Percentiles rank a stretch among this genome's conserved stretches.
phyloP scores from a whole-genome alignment of 148 eudicot species.

The Rhododendron henanense region DNA sequence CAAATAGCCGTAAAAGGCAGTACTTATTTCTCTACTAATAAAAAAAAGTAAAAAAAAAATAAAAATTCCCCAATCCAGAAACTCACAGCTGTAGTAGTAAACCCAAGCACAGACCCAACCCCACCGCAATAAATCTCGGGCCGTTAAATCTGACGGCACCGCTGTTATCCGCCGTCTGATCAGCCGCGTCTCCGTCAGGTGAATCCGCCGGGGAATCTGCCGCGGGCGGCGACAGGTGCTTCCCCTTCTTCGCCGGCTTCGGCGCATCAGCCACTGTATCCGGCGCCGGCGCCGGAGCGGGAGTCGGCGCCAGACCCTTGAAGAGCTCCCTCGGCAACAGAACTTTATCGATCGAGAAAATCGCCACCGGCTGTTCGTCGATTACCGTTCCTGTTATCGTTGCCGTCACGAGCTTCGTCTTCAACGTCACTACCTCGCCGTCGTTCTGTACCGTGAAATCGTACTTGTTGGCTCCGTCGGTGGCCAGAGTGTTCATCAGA shows the following conservation, averaged over 20 bases:
- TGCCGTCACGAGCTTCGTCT: slow-evolving; percentile 55
- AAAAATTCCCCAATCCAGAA: neutral
- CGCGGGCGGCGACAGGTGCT: slow-evolving; percentile 42
- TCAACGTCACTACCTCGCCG: slow-evolving; percentile 63
- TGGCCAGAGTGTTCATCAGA: slow-evolving; percentile 58
- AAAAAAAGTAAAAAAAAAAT: no score
- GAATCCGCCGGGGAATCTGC: slow-evolving; percentile 7
- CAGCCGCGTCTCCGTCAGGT: slow-evolving; percentile 44
- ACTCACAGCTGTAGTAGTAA: slow-evolving; percentile 29
- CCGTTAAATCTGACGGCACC: slow-evolving; percentile 32
- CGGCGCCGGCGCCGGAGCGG: slow-evolving; percentile 71
- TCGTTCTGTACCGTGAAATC: slow-evolving; percentile 73
- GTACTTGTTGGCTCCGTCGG: slow-evolving; percentile 73
- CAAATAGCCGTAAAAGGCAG: neutral
- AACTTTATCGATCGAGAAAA: slow-evolving; percentile 61
- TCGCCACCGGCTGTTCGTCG: slow-evolving; percentile 75
- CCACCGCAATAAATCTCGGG: slow-evolving; percentile 31
- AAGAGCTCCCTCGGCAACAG: slow-evolving; percentile 69
- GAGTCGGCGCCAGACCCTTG: slow-evolving; percentile 58
- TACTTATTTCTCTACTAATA: neutral
- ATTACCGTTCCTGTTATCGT: slow-evolving; percentile 56
- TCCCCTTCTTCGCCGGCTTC: slow-evolving; percentile 39
- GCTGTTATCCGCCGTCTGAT: slow-evolving; percentile 37
- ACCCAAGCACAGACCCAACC: slow-evolving; percentile 32
- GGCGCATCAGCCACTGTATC: slow-evolving; percentile 41